Evolutionary conservation across 345 rosid species (phyloP).

Genomic region (Acer campestre): DNA sequence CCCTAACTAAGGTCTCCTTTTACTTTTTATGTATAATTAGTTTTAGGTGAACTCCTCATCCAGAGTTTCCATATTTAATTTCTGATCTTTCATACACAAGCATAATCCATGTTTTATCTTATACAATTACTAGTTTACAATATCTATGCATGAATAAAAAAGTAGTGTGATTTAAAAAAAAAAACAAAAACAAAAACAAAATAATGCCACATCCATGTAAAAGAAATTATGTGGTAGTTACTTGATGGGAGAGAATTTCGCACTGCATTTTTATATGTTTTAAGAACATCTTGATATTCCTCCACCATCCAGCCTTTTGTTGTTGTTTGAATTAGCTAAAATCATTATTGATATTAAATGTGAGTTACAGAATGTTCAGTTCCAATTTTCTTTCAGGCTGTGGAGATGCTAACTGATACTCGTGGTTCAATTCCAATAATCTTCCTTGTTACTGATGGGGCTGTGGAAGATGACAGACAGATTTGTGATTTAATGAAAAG

Average conservation of each 20-base stretch:
- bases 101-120: neutral
- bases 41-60: neutral
- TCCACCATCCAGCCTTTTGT: neutral
- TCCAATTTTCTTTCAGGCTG: conserved; percentile 67
- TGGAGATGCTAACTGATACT: conserved; percentile 70
- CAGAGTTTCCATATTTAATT: neutral
- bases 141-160: neutral
- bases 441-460: conserved; percentile 88
- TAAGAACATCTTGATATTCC: neutral
- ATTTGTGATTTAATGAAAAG: conserved; percentile 76
- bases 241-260: no score
- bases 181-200: no score
- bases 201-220: neutral
- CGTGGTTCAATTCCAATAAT: conserved; percentile 69
- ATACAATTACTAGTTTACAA: neutral
- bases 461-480: conserved; percentile 88
- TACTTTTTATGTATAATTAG: conserved; percentile 10
- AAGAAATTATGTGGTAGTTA: neutral
- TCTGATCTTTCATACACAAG: neutral
- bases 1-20: conserved; percentile 67
- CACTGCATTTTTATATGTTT: neutral
- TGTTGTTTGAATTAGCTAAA: neutral
- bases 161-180: no score
- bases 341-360: conserved; percentile 1
- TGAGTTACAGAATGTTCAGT: conserved; percentile 7